Conservation (phyloP, 2,329 filamentous ascomycete species). For the Xylaria sp. region DNA sequence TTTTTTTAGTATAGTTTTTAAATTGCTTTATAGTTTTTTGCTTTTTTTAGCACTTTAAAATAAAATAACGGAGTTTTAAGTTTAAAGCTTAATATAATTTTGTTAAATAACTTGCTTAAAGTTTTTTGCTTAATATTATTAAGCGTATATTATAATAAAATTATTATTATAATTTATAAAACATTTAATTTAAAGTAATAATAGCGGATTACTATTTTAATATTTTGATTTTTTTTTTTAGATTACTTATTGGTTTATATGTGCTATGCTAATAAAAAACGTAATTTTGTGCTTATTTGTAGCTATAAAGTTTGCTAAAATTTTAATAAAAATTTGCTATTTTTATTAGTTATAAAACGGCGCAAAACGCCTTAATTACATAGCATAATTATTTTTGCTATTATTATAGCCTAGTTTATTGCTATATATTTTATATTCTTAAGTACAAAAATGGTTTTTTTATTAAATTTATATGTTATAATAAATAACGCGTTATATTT, state of each 20-base stretch:
- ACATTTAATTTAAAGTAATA: not conserved
- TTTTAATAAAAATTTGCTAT: not conserved
- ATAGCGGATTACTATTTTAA: not conserved
- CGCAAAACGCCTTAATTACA: not conserved
- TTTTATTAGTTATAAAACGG: not conserved
- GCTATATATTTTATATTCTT: not conserved
- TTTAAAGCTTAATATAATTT: not conserved
- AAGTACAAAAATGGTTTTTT: not conserved
- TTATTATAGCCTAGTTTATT: not conserved
- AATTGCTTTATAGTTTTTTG: not conserved
- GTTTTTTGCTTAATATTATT: not conserved
- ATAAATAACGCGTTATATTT: not conserved
- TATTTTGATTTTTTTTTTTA: not conserved
- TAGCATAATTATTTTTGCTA: not conserved
- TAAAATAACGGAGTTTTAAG: not conserved
- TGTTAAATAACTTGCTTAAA: not conserved
- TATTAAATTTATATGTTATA: slow-evolving; percentile 4
- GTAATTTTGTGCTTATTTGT: too few relatives aligned
- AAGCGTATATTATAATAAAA: not conserved
- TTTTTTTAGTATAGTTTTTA: not conserved
- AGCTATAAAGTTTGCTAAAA: too few relatives aligned
- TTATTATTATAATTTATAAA: not conserved
- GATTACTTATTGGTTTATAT: not conserved
- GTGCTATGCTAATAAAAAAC: not conserved
- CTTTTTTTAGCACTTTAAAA: not conserved